Conservation (phyloP, 164 flowering plant species). For the Berberis thunbergii region DNA sequence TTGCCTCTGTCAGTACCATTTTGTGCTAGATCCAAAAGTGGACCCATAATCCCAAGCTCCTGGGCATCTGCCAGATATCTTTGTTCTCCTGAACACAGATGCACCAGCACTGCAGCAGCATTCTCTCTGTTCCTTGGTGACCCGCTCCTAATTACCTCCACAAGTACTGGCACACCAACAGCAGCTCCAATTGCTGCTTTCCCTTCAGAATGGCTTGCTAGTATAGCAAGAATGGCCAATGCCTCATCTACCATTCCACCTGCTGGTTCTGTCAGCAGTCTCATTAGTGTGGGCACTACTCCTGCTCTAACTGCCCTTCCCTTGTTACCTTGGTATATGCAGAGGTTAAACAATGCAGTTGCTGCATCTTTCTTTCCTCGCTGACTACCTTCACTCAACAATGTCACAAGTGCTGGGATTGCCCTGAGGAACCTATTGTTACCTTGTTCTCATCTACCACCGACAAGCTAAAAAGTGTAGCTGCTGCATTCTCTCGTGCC, state of each 20-base stretch:
- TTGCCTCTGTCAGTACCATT: constrained; percentile 86
- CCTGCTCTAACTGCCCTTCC: constrained; percentile 88
- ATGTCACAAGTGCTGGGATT: constrained; percentile 70
- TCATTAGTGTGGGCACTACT: constrained; percentile 63
- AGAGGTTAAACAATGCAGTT: constrained; percentile 90
- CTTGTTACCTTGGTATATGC: constrained; percentile 93
- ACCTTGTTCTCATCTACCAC: constrained; percentile 85
- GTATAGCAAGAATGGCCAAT: constrained; percentile 76
- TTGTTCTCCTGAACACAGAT: constrained; percentile 61
- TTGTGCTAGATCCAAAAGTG: constrained; percentile 55
- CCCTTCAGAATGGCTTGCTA: constrained; percentile 82
- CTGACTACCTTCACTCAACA: constrained; percentile 83
- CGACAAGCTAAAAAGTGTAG: constrained; percentile 88
- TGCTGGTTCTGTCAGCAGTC: constrained; percentile 64
- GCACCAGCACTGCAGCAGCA: constrained; percentile 88
- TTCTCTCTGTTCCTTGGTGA: constrained; percentile 90
- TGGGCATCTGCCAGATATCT: constrained; percentile 51
- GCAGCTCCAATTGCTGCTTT: constrained; percentile 69
- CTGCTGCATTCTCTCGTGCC: constrained; percentile 97
- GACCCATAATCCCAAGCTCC: constrained; percentile 53
- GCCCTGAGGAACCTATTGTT: constrained; percentile 71
- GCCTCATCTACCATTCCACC: constrained; percentile 92
- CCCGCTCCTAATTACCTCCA: constrained; percentile 69
- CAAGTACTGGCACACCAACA: constrained; percentile 70
- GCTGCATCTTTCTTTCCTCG: constrained; percentile 99